Evolutionary conservation across 306 rosid species (phyloP), one percentile per base, ranked within the genome.

Genomic region (Gleditsia sinensis): DNA sequence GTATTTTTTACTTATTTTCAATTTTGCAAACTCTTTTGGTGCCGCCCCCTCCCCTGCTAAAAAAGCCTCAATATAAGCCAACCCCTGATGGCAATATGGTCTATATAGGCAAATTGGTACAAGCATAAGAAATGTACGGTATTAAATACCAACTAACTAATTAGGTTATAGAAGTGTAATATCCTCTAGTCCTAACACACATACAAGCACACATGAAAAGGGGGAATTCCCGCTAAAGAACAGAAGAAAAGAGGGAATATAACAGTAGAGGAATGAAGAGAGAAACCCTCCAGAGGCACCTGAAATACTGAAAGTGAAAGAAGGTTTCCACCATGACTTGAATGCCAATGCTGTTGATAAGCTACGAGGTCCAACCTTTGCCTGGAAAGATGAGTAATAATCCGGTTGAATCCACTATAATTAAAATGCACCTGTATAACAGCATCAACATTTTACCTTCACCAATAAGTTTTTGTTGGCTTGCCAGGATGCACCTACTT

Each of bases 291-390:
- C 12, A 66, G 55, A 67, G 62, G 53, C 69, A 94, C 99, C 99
- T 87, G 99, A 90, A 82, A 94, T 66, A 80, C 78, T 88, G 82
- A 87, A 84, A 71, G 99, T 90, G 79, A 94, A 90, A 72, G 99
- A 82, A 78, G 99, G 99, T 82, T 90, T 92, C 99, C 97, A 94
- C 99, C 99, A 94, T 56, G 97, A 90, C 77, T 94, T 94, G 83
- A 92, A 90, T 61, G 97, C 97, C 80, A 86, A 63, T 65, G 90
- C 89, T 59, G 83, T 48, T 16, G 96, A 81, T 45, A 96, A 94
- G 83, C 88, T 87, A 45, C 66, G 85, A 77, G 93, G 92, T 57
- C 99, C 97, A 69, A 62, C 79, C 85, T 94, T 94, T 55, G 88
- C 96, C 99, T 94, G 86, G 75, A 87, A 67, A 76, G 32, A 75